Base-by-base conservation (phyloP, 345 rosid species). In the Gossypium arboreum region DNA sequence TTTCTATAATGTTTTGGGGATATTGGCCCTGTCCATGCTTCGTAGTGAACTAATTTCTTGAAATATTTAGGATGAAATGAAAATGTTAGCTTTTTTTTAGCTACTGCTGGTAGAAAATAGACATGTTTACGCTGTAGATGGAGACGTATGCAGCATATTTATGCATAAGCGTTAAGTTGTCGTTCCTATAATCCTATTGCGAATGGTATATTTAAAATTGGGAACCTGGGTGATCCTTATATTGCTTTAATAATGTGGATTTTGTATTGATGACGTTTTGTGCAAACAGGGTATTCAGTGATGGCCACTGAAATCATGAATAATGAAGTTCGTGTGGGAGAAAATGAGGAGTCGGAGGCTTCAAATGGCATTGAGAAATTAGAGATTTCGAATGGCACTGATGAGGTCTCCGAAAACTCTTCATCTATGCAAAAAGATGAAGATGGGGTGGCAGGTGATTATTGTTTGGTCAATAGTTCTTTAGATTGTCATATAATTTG, bases 401-500 rank as follows among this genome's bases (percentile, higher is more conserved):
- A 79, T 22, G 87, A 83, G 34, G 78, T 76, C 4, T 68, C 76
- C 59, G 84, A 75, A 56, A 68, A 73, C 51, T 72, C 81, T 55
- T 67, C 75, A 16, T 74, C 77, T 4, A 18, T 71, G 25, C 80
- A 73, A 57, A 77, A 80, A 48, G 88, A 84, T 25, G 92, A 78
- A 48, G 91, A 88, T 4, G 90, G 79, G 52, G 86, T 51, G 52
- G 80, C 89, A 88, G 91, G 97, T 86, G 65, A 80, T 47, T 20
- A 52, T 43, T 44, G 25, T 9, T 27, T 45, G 13, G 51, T 12
- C 7, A 22, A 44, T 17, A 17, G 4, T 68, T 57, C 62, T 56
- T 24, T 66, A 56, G 41, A 9, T 12, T 70, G 22, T 34, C 34
- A 5, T 50, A 20, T n/a, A 20, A 0, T 27, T 25, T 20, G 51